Evolutionary conservation across 192 early-diverging fungal species (phyloP), one percentile per base, ranked within the genome.

Genomic region (Coemansia furcata): DNA sequence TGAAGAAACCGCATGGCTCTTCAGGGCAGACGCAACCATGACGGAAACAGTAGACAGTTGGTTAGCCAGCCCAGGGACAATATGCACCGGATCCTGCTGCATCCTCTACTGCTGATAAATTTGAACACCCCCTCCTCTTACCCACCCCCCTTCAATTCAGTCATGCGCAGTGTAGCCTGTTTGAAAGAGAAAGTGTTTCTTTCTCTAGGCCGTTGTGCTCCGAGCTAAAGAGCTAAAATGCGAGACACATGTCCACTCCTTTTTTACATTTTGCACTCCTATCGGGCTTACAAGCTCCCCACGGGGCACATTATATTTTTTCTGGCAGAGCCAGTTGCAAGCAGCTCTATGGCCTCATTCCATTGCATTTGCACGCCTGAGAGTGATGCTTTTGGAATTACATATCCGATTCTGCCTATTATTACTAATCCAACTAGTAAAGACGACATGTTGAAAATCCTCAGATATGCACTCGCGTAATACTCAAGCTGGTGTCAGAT

Each of bases 31-130:
- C 54, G 54, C 54, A 57, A 8, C 30, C 32, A 57, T 57, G 54
- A 57, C 54, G 30, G 54, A 12, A 15, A 17, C 30, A 55, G 54
- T 23, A 49, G 52, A 8, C 30, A 32, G 12, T 32, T 32, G 52
- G 52, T 29, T 26, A 57, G 54, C 54, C 54, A 33, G 54, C 54
- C 54, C 54, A 57, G 54, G 54, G 54, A 57, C 54, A 57, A 33
- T 33, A 35, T 35, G 54, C 29, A 54, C 50, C 50, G 26, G 14
- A 30, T 15, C 50, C 15, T 12, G 19, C 50, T 49, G 46, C 46
- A 49, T 19, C n/a, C 19, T 49, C 21, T 49, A 49, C 46, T 49
- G 46, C 46, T 49, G 46, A 21, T 21, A 21, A 21, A 23, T 49
- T 9, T 49, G 46, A 30, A 12, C 50, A 54, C 50, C 50, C 54